Percentiles rank a stretch among this genome's conserved stretches.
phyloP scores from a whole-genome alignment of 352 stramenopile species.

The Phytophthora pluvialis region DNA sequence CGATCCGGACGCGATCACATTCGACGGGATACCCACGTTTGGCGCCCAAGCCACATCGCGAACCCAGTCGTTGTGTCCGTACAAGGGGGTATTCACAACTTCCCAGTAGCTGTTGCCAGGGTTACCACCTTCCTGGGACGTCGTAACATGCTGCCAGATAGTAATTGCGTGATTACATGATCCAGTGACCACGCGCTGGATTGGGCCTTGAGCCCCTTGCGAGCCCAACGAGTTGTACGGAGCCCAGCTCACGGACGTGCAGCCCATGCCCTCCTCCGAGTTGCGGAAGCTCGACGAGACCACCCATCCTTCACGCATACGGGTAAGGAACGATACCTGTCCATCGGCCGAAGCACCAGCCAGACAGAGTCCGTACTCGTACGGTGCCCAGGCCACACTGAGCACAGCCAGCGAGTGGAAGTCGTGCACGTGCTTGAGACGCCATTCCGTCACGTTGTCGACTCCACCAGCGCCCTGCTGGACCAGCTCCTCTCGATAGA shows the following conservation, averaged over 20 bases:
- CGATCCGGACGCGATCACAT: conserved; percentile 80
- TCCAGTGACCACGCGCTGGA: conserved; percentile 80
- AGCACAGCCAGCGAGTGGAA: conserved; percentile 78
- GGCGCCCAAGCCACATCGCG: conserved; percentile 85
- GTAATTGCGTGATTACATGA: conserved; percentile 68
- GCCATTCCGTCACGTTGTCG: conserved; percentile 67
- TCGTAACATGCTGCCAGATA: conserved; percentile 62
- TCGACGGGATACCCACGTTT: conserved; percentile 84
- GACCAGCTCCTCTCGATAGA: conserved; percentile 84
- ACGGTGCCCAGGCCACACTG: conserved; percentile 86
- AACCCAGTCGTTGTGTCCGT: conserved; percentile 84
- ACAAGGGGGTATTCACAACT: conserved; percentile 49
- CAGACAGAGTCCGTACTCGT: conserved; percentile 88
- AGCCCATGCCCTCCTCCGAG: conserved; percentile 75
- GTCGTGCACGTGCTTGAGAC: conserved; percentile 77
- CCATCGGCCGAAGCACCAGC: conserved; percentile 80
- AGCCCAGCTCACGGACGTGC: conserved; percentile 84
- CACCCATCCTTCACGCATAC: conserved; percentile 84
- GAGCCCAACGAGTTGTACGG: conserved; percentile 89
- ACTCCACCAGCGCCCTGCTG: conserved; percentile 39
- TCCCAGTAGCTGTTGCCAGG: conserved; percentile 42
- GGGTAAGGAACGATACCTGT: conserved; percentile 85
- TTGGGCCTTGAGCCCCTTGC: conserved; percentile 61
- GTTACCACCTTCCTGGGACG: conserved; percentile 37
- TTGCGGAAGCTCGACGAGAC: conserved; percentile 79